phyloP scores from a whole-genome alignment of 179 eudicot species.

The Beta corolliflora region DNA sequence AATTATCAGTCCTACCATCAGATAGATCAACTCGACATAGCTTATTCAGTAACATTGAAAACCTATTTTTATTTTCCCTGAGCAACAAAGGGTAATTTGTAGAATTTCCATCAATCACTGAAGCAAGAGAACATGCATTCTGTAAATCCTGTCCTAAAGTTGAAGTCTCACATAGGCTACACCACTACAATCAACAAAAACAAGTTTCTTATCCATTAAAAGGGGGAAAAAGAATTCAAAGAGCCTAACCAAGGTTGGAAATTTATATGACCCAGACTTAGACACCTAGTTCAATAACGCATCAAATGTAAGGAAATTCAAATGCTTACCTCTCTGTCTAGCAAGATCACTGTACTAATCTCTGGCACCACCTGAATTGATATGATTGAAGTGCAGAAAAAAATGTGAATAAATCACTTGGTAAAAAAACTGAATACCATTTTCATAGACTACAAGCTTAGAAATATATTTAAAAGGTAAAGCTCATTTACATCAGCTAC shows the following conservation, averaged over 20 bases:
- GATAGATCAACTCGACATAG: not conserved
- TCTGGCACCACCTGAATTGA: slow-evolving; percentile 74
- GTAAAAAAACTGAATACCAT: not conserved
- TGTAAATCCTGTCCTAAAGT: not conserved
- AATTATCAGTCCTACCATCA: slow-evolving; percentile 8
- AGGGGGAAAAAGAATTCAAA: not conserved
- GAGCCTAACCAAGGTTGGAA: not conserved
- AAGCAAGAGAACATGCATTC: not conserved
- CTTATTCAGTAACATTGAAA: not conserved
- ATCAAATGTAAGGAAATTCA: not conserved
- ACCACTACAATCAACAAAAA: not conserved
- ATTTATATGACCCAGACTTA: not conserved
- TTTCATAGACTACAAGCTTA: not conserved
- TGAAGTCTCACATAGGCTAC: not conserved
- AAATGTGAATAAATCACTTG: slow-evolving; percentile 13
- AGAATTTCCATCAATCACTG: not conserved
- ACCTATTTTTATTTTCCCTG: not conserved
- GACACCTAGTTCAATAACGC: not conserved
- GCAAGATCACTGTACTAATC: slow-evolving; percentile 80
- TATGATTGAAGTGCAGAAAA: slow-evolving; percentile 15
- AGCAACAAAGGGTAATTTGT: not conserved
- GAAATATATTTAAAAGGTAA: not conserved
- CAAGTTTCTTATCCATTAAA: not conserved
- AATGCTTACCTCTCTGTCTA: slow-evolving; percentile 84
- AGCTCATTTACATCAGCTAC: slow-evolving; percentile 60